A percentile compares a stretch with the other conserved stretches of the same genome.
These are phyloP conservation scores for Leccinum griseonigrum DNA, from an alignment of 1,284 basidiomycete species.

Conservation along the genomic window DNA sequence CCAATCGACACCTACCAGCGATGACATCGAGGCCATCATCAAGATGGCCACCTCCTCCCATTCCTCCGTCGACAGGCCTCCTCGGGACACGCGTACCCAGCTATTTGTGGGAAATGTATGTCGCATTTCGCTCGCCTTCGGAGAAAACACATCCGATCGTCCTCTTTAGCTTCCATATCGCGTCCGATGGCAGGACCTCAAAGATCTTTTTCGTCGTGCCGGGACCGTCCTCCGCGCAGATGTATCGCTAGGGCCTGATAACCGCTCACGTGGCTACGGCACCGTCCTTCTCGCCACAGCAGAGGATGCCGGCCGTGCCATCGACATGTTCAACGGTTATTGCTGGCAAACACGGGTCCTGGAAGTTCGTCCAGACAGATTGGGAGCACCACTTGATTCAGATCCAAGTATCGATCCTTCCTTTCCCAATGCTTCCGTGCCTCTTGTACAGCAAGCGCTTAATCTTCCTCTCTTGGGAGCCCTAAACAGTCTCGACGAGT, in stretches of 20 bases:
- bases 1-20: slow-evolving; percentile 51
- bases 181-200: slow-evolving; percentile 98
- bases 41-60: slow-evolving; percentile 67
- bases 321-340: slow-evolving; percentile 90
- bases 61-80: slow-evolving; percentile 44
- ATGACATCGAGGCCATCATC: slow-evolving; percentile 80
- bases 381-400: slow-evolving; percentile 37
- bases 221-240: slow-evolving; percentile 95
- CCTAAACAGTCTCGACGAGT: slow-evolving; percentile 21
- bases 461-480: slow-evolving; percentile 13
- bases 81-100: slow-evolving; percentile 84
- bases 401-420: slow-evolving; percentile 18
- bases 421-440: slow-evolving; percentile 13
- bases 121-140: background rate
- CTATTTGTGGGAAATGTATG: slow-evolving; percentile 88
- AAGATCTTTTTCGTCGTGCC: slow-evolving; percentile 93
- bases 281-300: slow-evolving; percentile 89
- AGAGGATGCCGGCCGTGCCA: slow-evolving; percentile 88
- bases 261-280: slow-evolving; percentile 89
- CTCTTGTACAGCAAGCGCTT: slow-evolving; percentile 21
- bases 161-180: slow-evolving; percentile 79
- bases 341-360: slow-evolving; percentile 90
- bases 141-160: background rate
- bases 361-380: slow-evolving; percentile 83
- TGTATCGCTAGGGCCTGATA: slow-evolving; percentile 89